phyloP scores from a whole-genome alignment of 441 rosid species.

The Euphorbia celastroides region DNA sequence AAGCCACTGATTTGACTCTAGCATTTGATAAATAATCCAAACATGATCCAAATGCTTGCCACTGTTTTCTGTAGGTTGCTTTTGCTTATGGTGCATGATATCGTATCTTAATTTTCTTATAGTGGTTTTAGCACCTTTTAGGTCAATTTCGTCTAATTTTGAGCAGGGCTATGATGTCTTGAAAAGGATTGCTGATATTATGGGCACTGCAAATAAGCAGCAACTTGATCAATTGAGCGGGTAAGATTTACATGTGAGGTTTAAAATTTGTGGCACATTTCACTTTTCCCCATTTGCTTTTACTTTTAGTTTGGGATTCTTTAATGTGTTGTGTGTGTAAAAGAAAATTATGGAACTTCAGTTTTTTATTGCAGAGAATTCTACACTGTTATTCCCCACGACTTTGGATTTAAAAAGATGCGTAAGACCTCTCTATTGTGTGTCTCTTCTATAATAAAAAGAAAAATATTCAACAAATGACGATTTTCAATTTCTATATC shows the following conservation, averaged over 20 bases:
- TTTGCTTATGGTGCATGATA: conserved; percentile 3
- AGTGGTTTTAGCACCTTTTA: not conserved
- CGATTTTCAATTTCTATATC: not conserved
- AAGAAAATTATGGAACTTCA: not conserved
- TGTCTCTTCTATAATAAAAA: not conserved
- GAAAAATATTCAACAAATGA: not conserved
- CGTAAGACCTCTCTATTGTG: conserved; percentile 42
- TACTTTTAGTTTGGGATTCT: conserved; percentile 5
- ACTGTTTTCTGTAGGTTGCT: not conserved
- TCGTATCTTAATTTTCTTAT: conserved; percentile 9
- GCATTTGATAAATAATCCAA: not conserved
- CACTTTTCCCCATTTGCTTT: not conserved
- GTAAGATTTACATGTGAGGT: conserved; percentile 32
- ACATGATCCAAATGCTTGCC: not conserved
- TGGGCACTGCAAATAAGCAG: conserved; percentile 39
- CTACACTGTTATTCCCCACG: conserved; percentile 86
- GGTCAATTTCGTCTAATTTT: conserved; percentile 18
- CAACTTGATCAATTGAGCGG: conserved; percentile 74
- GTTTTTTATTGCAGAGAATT: conserved; percentile 60
- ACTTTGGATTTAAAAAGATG: conserved; percentile 83
- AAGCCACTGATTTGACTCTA: not conserved
- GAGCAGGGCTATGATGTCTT: conserved; percentile 76
- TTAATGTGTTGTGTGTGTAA: conserved; percentile 3
- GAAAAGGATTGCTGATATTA: conserved; percentile 63
- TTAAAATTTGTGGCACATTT: not conserved